phyloP scores from a whole-genome alignment of 139 green algal genomes.

The Chlorella ohadii region DNA sequence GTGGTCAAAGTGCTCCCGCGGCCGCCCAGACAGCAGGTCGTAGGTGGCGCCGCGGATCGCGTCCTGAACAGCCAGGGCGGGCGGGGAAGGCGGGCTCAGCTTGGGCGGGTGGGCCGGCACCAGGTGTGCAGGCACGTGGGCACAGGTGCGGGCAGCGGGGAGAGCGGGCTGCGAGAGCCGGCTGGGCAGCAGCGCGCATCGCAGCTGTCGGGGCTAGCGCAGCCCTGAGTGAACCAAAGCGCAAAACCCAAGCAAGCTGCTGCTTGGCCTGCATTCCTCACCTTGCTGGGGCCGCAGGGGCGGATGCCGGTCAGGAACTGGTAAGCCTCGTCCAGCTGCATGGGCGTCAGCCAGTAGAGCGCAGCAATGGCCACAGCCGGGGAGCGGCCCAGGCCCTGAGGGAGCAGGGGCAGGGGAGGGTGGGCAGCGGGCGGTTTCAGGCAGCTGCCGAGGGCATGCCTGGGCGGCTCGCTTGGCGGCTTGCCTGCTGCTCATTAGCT shows the following conservation, averaged over 20 bases:
- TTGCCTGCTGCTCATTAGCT: too few species aligned
- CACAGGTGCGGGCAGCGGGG: neutral
- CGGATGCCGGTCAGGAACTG: conserved; percentile 73
- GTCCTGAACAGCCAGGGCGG: conserved; percentile 45
- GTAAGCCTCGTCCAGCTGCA: conserved; percentile 81
- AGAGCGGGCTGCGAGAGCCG: neutral
- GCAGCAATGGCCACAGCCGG: conserved; percentile 26
- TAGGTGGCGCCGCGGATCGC: conserved; percentile 77
- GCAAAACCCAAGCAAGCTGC: too few species aligned
- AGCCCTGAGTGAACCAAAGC: too few species aligned
- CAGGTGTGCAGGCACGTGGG: neutral
- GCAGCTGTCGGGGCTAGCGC: too few species aligned
- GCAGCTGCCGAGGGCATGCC: too few species aligned
- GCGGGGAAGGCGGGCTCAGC: too few species aligned
- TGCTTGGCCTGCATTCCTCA: too few species aligned
- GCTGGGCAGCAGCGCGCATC: too few species aligned
- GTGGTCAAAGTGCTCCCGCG: conserved; percentile 44
- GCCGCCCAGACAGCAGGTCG: conserved; percentile 61
- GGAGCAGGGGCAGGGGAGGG: too few species aligned
- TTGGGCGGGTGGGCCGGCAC: too few species aligned
- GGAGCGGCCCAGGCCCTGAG: conserved; percentile 23
- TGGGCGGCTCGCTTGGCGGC: too few species aligned
- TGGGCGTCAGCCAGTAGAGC: conserved; percentile 58
- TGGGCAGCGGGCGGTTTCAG: too few species aligned
- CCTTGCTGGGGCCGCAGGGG: conserved; percentile 81